Conservation (phyloP, 2,329 filamentous ascomycete genomes). For the Monosporascus sp. region DNA sequence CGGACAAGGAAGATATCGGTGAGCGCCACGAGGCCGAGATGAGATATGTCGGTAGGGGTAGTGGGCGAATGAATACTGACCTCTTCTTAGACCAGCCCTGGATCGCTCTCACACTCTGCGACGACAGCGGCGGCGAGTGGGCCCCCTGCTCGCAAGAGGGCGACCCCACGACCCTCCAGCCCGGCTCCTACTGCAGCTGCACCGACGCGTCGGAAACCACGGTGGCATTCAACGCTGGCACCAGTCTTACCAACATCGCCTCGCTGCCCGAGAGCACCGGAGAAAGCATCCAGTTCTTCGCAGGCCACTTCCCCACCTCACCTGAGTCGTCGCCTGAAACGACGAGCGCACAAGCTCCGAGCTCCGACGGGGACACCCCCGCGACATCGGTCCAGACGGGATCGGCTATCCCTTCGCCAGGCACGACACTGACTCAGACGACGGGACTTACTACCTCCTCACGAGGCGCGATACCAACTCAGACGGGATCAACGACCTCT, state of each 20-base stretch:
- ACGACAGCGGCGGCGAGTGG: constrained; percentile 6
- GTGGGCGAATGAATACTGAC: background rate
- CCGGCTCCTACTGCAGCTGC: constrained; percentile 16
- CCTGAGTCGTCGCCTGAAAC: background rate
- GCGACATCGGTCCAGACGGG: background rate
- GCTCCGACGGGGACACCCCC: background rate
- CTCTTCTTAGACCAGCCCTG: constrained; percentile 6
- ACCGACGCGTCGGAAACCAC: constrained; percentile 13
- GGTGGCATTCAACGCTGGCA: constrained; percentile 14
- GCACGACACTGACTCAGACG: background rate
- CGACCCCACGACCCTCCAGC: constrained; percentile 13
- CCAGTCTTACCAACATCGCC: constrained; percentile 7
- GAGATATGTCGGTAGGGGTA: too few species aligned
- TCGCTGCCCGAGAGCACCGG: constrained; percentile 13
- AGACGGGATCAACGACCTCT: too few species aligned
- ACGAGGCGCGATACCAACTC: too few species aligned
- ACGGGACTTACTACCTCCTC: too few species aligned
- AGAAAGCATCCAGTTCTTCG: constrained; percentile 14
- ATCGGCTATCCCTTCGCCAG: background rate
- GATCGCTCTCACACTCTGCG: constrained; percentile 11
- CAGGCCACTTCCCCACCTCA: constrained; percentile 4
- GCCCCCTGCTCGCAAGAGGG: constrained; percentile 15
- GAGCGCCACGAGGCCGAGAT: background rate
- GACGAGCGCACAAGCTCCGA: background rate
- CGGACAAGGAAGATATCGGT: constrained; percentile 7